Evolutionary conservation across 768 basidiomycete species (phyloP).

Genomic region (Hypholoma sublateritium): DNA sequence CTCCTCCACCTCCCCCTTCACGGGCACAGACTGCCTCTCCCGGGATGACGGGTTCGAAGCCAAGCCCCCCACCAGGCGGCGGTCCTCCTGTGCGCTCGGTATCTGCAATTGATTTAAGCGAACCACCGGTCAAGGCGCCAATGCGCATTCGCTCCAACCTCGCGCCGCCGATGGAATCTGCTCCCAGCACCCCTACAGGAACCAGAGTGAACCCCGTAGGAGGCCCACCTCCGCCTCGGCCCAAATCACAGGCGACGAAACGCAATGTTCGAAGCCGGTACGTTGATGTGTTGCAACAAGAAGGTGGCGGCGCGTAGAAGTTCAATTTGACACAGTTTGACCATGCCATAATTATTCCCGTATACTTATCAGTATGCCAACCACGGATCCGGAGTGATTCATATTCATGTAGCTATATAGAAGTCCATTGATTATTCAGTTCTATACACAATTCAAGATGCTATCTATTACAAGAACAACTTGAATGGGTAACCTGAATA

Average conservation of each 20-base stretch:
- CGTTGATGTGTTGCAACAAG: constrained; percentile 85
- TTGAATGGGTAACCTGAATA: constrained; percentile 78
- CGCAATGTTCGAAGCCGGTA: constrained; percentile 81
- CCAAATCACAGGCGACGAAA: constrained; percentile 66
- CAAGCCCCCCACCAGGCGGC: constrained; percentile 15
- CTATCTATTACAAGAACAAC: constrained; percentile 53
- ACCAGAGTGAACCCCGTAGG: constrained; percentile 46
- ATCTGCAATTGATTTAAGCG: constrained; percentile 63
- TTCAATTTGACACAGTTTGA: not conserved
- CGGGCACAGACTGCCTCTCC: constrained; percentile 88
- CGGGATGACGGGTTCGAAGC: constrained; percentile 40
- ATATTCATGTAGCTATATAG: constrained; percentile 5
- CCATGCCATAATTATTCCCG: constrained; percentile 15
- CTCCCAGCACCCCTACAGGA: constrained; percentile 47
- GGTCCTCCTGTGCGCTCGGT: constrained; percentile 54
- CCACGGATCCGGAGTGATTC: constrained; percentile 3
- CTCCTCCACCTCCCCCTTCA: constrained; percentile 75
- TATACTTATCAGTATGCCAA: constrained; percentile 12
- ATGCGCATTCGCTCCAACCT: constrained; percentile 68
- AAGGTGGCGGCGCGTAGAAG: constrained; percentile 25
- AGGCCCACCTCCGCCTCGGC: constrained; percentile 51
- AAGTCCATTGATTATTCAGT: not conserved
- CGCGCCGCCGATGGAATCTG: constrained; percentile 51
- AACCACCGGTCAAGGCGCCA: constrained; percentile 50
- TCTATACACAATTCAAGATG: not conserved